These are phyloP conservation scores for Alternaria arbusti DNA, from an alignment of 2,329 filamentous ascomycete genomes.

Conservation along the genomic window DNA sequence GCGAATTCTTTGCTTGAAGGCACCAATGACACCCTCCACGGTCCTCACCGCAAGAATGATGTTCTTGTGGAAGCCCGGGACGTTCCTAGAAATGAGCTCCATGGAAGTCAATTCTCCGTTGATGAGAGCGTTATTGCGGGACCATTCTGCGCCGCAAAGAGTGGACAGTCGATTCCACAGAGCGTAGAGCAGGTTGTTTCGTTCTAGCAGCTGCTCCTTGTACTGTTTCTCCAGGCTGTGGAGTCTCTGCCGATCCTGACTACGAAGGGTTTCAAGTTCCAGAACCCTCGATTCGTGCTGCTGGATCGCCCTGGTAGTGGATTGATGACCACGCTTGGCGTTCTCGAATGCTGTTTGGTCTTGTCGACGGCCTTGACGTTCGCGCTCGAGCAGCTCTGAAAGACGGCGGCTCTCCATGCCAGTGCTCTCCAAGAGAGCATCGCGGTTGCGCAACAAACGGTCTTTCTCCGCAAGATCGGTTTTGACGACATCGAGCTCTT, in stretches of 20 bases:
- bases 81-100: slow-evolving; percentile 83
- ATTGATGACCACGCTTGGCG: slow-evolving; percentile 84
- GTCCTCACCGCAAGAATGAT: slow-evolving; percentile 85
- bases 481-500: slow-evolving; percentile 81
- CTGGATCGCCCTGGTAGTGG: slow-evolving; percentile 82
- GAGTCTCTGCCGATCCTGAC: slow-evolving; percentile 78
- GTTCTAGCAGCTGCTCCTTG: slow-evolving; percentile 85
- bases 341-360: slow-evolving; percentile 89
- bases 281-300: slow-evolving; percentile 83
- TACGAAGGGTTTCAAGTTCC: slow-evolving; percentile 82
- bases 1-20: slow-evolving; percentile 81
- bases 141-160: slow-evolving; percentile 91
- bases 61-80: slow-evolving; percentile 90
- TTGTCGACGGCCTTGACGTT: slow-evolving; percentile 81
- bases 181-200: slow-evolving; percentile 85
- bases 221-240: slow-evolving; percentile 77
- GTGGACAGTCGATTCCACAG: slow-evolving; percentile 88
- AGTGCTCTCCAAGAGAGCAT: slow-evolving; percentile 85
- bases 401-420: slow-evolving; percentile 85
- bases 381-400: slow-evolving; percentile 87
- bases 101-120: slow-evolving; percentile 85
- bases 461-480: slow-evolving; percentile 87
- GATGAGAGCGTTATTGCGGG: slow-evolving; percentile 85
- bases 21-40: slow-evolving; percentile 78
- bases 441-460: slow-evolving; percentile 85